phyloP scores from a whole-genome alignment of 441 rosid species.

The Daphne laureola region DNA sequence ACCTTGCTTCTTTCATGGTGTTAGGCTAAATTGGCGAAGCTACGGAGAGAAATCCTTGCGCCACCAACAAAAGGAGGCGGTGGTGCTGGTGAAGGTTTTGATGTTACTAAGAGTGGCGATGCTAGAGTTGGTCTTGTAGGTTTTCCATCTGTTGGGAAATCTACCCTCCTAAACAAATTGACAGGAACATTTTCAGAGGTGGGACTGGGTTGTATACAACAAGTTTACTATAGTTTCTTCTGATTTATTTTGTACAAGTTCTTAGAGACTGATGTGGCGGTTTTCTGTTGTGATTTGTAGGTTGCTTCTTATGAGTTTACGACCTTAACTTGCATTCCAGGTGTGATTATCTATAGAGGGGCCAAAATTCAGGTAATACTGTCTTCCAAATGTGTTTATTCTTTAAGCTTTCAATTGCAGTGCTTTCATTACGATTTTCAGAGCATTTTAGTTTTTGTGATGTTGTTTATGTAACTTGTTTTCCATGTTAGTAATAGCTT shows the following conservation, averaged over 20 bases:
- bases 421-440: too few species aligned
- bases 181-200: slow-evolving; percentile 97
- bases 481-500: not conserved
- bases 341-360: slow-evolving; percentile 85
- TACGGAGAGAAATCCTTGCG: slow-evolving; percentile 85
- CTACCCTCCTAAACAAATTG: slow-evolving; percentile 83
- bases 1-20: slow-evolving; percentile 7
- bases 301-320: slow-evolving; percentile 99
- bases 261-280: slow-evolving; percentile 1
- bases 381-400: not conserved
- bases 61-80: slow-evolving; percentile 88
- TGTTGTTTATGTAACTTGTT: not conserved
- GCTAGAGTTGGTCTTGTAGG: slow-evolving; percentile 96
- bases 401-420: too few species aligned
- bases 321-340: slow-evolving; percentile 94
- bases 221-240: slow-evolving; percentile 5
- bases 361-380: slow-evolving; percentile 85
- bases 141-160: slow-evolving; percentile 95
- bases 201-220: slow-evolving; percentile 1
- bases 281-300: slow-evolving; percentile 30
- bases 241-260: not conserved
- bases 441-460: too few species aligned
- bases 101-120: slow-evolving; percentile 96
- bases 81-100: slow-evolving; percentile 92
- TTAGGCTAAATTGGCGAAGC: slow-evolving; percentile 93